Conservation (phyloP, 164 flowering plant genomes). For the Litsea cubeba region DNA sequence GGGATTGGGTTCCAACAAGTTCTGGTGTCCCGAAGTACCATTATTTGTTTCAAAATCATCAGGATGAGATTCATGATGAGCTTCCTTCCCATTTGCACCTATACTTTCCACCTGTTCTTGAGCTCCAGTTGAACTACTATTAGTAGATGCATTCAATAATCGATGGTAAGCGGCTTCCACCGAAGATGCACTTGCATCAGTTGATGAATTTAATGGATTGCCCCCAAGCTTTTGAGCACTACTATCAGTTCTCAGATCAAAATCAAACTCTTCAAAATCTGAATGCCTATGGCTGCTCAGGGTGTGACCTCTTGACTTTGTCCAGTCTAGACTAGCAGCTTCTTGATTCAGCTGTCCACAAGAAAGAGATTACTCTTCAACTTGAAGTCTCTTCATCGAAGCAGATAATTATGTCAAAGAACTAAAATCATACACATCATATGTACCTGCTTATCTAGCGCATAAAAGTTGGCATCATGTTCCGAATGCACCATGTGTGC, state of each 20-base stretch:
- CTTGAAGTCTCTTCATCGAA: not conserved
- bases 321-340: constrained; percentile 87
- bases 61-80: constrained; percentile 35
- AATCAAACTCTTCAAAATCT: constrained; percentile 47
- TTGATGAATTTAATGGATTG: constrained; percentile 27
- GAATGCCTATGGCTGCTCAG: constrained; percentile 40
- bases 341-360: constrained; percentile 71
- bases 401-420: not conserved
- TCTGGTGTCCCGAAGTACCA: not conserved
- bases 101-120: not conserved
- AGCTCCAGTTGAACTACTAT: constrained; percentile 3
- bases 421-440: not conserved
- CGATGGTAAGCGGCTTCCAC: constrained; percentile 83
- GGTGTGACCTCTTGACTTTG: constrained; percentile 70
- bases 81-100: constrained; percentile 14
- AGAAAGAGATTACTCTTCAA: not conserved
- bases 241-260: constrained; percentile 22
- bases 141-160: constrained; percentile 27
- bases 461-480: constrained; percentile 85
- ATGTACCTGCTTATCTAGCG: constrained; percentile 75
- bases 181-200: constrained; percentile 72
- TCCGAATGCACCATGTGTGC: constrained; percentile 97
- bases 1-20: constrained; percentile 13
- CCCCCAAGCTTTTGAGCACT: constrained; percentile 77
- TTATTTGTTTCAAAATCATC: constrained; percentile 27